Evolutionary conservation across 2,329 filamentous ascomycete genomes (phyloP).

Genomic region (Fusarium kyushuense): DNA sequence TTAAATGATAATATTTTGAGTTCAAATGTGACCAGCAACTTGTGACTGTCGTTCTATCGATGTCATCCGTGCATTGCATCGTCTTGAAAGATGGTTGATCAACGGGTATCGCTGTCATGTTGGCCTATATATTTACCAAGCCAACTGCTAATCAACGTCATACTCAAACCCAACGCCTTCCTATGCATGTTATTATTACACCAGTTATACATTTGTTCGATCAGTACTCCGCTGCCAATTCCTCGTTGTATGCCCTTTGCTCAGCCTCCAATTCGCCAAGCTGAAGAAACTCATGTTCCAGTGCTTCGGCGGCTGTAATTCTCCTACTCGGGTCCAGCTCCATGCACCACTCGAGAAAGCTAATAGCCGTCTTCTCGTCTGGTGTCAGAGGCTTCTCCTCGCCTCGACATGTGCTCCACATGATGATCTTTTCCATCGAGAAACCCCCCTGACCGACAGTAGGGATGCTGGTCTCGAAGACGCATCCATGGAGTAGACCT

Average conservation of each 20-base stretch:
- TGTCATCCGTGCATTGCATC: neutral
- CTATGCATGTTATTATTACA: conserved; percentile 37
- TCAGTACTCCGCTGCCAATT: conserved; percentile 22
- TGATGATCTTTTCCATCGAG: conserved; percentile 89
- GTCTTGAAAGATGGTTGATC: neutral
- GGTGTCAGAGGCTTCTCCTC: conserved; percentile 67
- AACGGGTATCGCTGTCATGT: conserved; percentile 32
- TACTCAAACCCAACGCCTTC: conserved; percentile 33
- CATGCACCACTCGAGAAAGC: conserved; percentile 78
- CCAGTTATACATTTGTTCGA: conserved; percentile 28
- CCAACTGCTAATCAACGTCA: conserved; percentile 24
- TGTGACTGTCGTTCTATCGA: neutral
- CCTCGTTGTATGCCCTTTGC: conserved; percentile 58
- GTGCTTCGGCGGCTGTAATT: conserved; percentile 79
- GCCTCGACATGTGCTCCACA: conserved; percentile 90
- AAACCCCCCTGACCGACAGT: conserved; percentile 89
- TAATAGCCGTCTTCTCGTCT: conserved; percentile 79
- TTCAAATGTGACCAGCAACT: conserved; percentile 2
- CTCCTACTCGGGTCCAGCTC: conserved; percentile 80
- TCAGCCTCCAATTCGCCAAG: conserved; percentile 54
- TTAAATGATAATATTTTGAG: conserved; percentile 14
- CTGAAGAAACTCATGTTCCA: conserved; percentile 76
- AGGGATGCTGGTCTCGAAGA: conserved; percentile 93
- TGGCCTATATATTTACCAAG: conserved; percentile 36
- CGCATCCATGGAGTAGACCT: conserved; percentile 86